A percentile compares a stretch with the other conserved stretches of the same genome.
Evolutionary conservation across 2,329 filamentous ascomycete genomes (phyloP).

Genomic region (Paracoccidioides lutzii): DNA sequence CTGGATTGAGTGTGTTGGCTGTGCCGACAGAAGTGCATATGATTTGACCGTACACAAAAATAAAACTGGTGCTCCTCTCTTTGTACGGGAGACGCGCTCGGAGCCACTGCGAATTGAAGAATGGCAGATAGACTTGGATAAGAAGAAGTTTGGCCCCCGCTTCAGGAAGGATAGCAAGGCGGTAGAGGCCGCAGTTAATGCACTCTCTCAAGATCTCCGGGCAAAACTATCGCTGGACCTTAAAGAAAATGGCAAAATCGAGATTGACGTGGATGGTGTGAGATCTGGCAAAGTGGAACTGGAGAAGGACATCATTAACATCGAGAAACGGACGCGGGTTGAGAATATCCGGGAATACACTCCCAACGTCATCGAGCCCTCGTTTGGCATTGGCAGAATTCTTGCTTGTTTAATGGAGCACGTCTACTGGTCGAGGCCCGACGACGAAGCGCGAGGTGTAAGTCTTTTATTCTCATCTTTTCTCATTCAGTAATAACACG

Average conservation of each 20-base stretch:
- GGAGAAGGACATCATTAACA: slow-evolving; percentile 62
- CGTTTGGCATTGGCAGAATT: slow-evolving; percentile 92
- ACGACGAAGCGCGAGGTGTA: slow-evolving; percentile 76
- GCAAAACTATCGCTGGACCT: slow-evolving; percentile 68
- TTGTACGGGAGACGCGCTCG: slow-evolving; percentile 69
- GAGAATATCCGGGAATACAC: slow-evolving; percentile 85
- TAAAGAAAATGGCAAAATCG: slow-evolving; percentile 58
- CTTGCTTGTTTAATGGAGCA: slow-evolving; percentile 90
- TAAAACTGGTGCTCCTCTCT: slow-evolving; percentile 73
- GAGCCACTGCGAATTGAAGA: slow-evolving; percentile 71
- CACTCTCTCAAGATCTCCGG: slow-evolving; percentile 64
- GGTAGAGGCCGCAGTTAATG: slow-evolving; percentile 66
- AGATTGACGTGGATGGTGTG: slow-evolving; percentile 57
- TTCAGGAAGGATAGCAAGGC: slow-evolving; percentile 92
- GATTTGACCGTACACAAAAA: slow-evolving; percentile 86
- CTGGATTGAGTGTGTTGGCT: slow-evolving; percentile 97
- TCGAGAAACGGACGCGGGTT: slow-evolving; percentile 69
- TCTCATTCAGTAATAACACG: slow-evolving; percentile 1
- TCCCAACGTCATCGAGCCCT: slow-evolving; percentile 93
- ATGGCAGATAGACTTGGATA: slow-evolving; percentile 77
- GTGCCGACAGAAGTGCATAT: slow-evolving; percentile 89
- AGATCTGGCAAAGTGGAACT: slow-evolving; percentile 65
- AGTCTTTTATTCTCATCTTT: slow-evolving; percentile 29
- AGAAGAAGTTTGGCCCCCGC: slow-evolving; percentile 87
- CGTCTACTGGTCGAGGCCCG: slow-evolving; percentile 80